These are phyloP conservation scores for Pythium phragmiticola DNA, from an alignment of 352 stramenopile genomes.

Conservation along the genomic window DNA sequence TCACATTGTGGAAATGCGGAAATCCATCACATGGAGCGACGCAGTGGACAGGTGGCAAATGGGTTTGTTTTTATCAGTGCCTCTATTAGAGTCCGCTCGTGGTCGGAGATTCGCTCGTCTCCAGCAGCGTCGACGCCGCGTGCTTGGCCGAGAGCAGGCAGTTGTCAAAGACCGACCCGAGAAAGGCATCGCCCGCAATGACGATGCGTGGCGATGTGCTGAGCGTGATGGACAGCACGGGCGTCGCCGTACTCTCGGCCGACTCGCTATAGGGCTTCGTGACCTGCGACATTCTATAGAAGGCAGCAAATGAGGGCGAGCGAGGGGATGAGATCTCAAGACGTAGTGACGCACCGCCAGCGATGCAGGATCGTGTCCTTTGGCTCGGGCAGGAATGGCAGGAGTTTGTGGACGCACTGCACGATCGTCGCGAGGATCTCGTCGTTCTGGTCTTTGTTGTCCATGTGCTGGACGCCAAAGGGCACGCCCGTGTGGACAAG, in stretches of 20 bases:
- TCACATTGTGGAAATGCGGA: background rate
- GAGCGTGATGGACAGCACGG: conserved; percentile 35
- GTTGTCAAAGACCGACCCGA: conserved; percentile 71
- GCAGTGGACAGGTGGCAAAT: no score
- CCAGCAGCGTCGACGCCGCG: conserved; percentile 14
- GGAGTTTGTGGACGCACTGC: conserved; percentile 44
- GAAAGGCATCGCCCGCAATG: conserved; percentile 63
- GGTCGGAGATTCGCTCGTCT: background rate
- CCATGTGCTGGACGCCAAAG: conserved; percentile 61
- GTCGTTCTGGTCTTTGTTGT: conserved; percentile 48
- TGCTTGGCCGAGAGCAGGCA: conserved; percentile 64
- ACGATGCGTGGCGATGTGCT: conserved; percentile 55
- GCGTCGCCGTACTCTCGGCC: conserved; percentile 6
- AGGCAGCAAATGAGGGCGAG: background rate
- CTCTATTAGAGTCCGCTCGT: conserved; percentile 37
- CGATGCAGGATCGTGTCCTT: conserved; percentile 54
- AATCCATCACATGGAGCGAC: background rate
- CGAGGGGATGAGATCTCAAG: background rate
- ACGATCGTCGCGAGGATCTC: conserved; percentile 53
- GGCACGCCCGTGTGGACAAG: conserved; percentile 68
- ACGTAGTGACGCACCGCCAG: conserved; percentile 45
- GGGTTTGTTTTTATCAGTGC: background rate
- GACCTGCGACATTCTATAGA: conserved; percentile 63
- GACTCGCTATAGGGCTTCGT: conserved; percentile 40
- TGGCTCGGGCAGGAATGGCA: conserved; percentile 53